Evolutionary conservation across 148 eudicot genomes (phyloP).

Genomic region (Rheum nobile): DNA sequence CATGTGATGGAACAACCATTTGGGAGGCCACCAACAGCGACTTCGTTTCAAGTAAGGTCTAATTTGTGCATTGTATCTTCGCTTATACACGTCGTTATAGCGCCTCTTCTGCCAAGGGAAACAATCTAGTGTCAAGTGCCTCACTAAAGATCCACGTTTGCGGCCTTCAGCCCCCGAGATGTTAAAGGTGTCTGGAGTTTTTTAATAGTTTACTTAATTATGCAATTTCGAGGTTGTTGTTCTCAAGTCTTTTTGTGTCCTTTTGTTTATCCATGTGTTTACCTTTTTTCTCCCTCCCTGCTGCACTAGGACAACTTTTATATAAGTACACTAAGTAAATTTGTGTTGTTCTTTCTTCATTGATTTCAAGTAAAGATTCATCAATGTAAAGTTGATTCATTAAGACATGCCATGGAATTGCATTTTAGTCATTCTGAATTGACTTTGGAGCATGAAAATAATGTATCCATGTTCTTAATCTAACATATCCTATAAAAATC

Average conservation of each 20-base stretch:
- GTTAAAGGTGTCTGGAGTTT: constrained; percentile 54
- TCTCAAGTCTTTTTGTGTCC: neutral
- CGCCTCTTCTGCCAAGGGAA: no score
- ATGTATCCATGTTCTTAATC: neutral
- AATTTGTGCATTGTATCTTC: no score
- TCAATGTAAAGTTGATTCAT: neutral
- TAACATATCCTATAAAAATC: neutral
- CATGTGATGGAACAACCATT: constrained; percentile 93
- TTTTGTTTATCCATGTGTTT: neutral
- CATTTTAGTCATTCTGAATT: neutral
- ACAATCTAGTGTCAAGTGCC: constrained; percentile 93
- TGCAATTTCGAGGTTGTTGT: constrained; percentile 1
- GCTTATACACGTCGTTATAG: no score
- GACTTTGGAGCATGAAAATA: neutral
- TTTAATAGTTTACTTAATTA: neutral
- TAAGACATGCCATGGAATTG: neutral
- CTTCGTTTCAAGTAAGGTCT: constrained; percentile 62
- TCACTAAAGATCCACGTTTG: constrained; percentile 85
- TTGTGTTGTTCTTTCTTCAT: neutral
- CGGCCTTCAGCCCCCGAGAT: constrained; percentile 90
- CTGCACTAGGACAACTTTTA: no score
- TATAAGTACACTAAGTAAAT: neutral
- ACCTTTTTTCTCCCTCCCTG: neutral
- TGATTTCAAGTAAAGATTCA: neutral
- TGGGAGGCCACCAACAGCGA: constrained; percentile 87